A percentile compares a stretch with the other conserved stretches of the same genome.
Evolutionary conservation across 2,329 filamentous ascomycete genomes (phyloP).

Genomic region (Ceratocystis diversiconidia): DNA sequence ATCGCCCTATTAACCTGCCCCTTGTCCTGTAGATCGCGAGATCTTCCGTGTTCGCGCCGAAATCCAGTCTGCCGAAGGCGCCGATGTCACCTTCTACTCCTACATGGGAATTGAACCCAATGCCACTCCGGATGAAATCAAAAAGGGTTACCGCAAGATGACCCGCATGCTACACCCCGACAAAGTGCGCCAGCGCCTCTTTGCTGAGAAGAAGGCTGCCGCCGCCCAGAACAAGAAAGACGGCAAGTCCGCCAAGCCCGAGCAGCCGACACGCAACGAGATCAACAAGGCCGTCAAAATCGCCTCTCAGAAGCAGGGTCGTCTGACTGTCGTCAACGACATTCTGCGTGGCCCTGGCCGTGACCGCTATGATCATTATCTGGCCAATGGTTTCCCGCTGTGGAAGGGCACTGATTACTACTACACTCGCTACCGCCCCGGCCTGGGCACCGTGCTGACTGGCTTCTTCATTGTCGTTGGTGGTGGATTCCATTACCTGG

Average conservation of each 20-base stretch:
- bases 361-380: slow-evolving; percentile 87
- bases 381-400: slow-evolving; percentile 79
- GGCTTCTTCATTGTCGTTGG: slow-evolving; percentile 73
- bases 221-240: slow-evolving; percentile 28
- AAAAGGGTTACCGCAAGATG: slow-evolving; percentile 85
- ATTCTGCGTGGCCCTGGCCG: slow-evolving; percentile 70
- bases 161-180: slow-evolving; percentile 77
- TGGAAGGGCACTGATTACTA: slow-evolving; percentile 99
- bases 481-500: slow-evolving; percentile 75
- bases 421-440: slow-evolving; percentile 85
- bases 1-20: no score
- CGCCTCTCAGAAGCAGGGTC: slow-evolving; percentile 69
- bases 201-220: slow-evolving; percentile 49
- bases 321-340: slow-evolving; percentile 70
- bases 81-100: slow-evolving; percentile 83
- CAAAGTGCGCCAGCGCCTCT: slow-evolving; percentile 79
- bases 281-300: slow-evolving; percentile 65
- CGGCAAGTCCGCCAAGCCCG: slow-evolving; percentile 43
- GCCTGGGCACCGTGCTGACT: slow-evolving; percentile 67
- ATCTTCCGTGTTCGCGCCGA: slow-evolving; percentile 94
- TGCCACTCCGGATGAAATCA: slow-evolving; percentile 75
- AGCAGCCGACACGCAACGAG: slow-evolving; percentile 61
- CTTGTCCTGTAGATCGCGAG: slow-evolving; percentile 58
- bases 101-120: slow-evolving; percentile 64
- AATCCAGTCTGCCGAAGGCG: slow-evolving; percentile 59